Conservation (phyloP, 23 red algal genomes). For the Agarophyton chilense region DNA sequence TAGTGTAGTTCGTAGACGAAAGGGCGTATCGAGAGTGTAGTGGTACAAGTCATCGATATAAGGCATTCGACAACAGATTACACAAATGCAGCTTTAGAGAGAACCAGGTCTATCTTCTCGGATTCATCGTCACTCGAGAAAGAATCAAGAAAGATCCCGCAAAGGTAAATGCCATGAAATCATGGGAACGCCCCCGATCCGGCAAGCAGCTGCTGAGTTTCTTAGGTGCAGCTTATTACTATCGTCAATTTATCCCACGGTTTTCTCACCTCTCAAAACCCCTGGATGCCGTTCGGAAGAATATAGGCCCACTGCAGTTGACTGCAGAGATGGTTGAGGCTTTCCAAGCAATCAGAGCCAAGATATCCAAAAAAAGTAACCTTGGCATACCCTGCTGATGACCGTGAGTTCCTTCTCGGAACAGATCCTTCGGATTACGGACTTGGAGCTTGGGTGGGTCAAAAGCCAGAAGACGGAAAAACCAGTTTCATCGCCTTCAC, state of each 20-base stretch:
- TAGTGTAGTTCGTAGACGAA: no score
- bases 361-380: neutral
- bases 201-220: conserved; percentile 14
- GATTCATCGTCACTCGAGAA: neutral
- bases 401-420: neutral
- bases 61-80: no score
- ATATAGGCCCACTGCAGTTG: neutral
- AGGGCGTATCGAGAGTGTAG: no score
- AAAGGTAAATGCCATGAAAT: neutral
- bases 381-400: neutral
- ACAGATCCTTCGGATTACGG: neutral
- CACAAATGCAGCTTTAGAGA: conserved; percentile 2
- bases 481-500: neutral
- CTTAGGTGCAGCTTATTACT: neutral
- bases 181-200: conserved; percentile 10
- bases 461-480: neutral
- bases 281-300: neutral
- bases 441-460: neutral
- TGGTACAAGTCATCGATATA: no score
- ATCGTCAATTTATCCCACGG: neutral
- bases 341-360: neutral
- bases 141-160: conserved; percentile 13
- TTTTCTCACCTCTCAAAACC: neutral
- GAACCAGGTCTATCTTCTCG: conserved; percentile 9
- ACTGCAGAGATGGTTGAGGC: neutral